These are phyloP conservation scores for Cladophialophora bantiana DNA, from an alignment of 2,329 filamentous ascomycete species.

Conservation along the genomic window DNA sequence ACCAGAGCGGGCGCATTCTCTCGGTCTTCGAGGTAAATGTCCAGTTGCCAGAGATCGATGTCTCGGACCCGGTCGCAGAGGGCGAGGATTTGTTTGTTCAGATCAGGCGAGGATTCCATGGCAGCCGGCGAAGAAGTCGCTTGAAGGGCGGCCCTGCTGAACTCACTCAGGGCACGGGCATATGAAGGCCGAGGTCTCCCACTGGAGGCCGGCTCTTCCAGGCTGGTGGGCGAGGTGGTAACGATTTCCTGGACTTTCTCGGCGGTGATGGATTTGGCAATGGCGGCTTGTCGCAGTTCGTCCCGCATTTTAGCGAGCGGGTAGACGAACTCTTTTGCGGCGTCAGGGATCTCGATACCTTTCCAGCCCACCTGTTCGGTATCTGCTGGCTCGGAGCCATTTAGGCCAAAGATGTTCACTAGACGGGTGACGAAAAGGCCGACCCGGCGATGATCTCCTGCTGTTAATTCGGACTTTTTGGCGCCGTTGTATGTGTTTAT, in stretches of 20 bases:
- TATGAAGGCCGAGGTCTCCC: slow-evolving; percentile 38
- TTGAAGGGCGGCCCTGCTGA: slow-evolving; percentile 45
- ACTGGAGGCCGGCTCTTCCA: slow-evolving; percentile 38
- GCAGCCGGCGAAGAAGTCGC: slow-evolving; percentile 63
- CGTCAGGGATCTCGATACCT: slow-evolving; percentile 67
- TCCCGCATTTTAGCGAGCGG: slow-evolving; percentile 65
- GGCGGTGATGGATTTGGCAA: slow-evolving; percentile 52
- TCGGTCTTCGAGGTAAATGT: slow-evolving; percentile 87
- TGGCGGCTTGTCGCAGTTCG: slow-evolving; percentile 63
- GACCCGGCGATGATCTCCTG: slow-evolving; percentile 59
- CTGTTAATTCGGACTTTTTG: slow-evolving; percentile 55
- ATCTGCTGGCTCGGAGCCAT: slow-evolving; percentile 48
- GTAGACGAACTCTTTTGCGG: slow-evolving; percentile 67
- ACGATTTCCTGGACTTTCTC: slow-evolving; percentile 51
- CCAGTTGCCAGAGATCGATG: slow-evolving; percentile 78
- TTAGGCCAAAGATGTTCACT: slow-evolving; percentile 81
- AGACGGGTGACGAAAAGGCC: slow-evolving; percentile 84
- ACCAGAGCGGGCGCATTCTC: slow-evolving; percentile 74
- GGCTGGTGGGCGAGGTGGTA: slow-evolving; percentile 35
- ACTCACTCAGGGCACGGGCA: slow-evolving; percentile 38
- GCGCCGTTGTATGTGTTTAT: slow-evolving; percentile 73
- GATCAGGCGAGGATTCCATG: slow-evolving; percentile 50
- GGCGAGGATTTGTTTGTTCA: slow-evolving; percentile 74
- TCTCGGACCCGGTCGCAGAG: slow-evolving; percentile 85
- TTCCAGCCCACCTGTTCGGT: slow-evolving; percentile 66